Percentiles rank a stretch among this genome's conserved stretches.
These are phyloP conservation scores for Dimargaris cristalligena DNA, from an alignment of 192 early-diverging fungal species.

Conservation along the genomic window DNA sequence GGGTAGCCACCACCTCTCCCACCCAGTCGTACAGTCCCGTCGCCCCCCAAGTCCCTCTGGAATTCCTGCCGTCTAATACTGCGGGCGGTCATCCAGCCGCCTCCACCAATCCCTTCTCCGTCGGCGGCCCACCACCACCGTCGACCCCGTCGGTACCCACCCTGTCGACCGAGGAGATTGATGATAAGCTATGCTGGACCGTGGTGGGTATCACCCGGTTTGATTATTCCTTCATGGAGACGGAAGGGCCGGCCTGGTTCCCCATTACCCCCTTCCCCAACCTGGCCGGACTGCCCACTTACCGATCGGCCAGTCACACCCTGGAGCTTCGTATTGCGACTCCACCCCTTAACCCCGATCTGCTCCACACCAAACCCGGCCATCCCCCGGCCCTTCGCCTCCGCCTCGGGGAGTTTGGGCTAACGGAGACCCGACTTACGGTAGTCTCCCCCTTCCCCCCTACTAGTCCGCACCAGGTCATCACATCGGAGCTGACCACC, in stretches of 20 bases:
- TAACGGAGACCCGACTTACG: neutral
- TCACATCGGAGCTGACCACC: neutral
- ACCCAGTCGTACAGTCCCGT: neutral
- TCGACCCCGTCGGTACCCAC: constrained; percentile 6
- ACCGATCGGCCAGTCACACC: neutral
- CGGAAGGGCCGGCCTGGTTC: neutral
- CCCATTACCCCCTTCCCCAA: constrained; percentile 7
- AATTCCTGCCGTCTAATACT: neutral
- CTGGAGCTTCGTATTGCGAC: constrained; percentile 1
- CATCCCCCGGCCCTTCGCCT: neutral
- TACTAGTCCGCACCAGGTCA: neutral
- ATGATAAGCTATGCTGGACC: constrained; percentile 74
- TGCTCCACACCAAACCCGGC: neutral
- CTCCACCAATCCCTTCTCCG: no score
- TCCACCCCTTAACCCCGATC: neutral
- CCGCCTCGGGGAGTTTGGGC: neutral
- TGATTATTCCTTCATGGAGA: constrained; percentile 17
- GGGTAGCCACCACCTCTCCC: neutral
- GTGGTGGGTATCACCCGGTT: constrained; percentile 60
- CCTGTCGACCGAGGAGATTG: constrained; percentile 27
- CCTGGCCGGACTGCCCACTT: neutral
- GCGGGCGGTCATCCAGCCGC: constrained; percentile 24
- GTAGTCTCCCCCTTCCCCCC: neutral
- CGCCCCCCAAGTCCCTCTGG: neutral
- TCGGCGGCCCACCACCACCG: no score